These are phyloP conservation scores for Colletotrichum endophyticum DNA, from an alignment of 2,329 filamentous ascomycete genomes.

Conservation along the genomic window DNA sequence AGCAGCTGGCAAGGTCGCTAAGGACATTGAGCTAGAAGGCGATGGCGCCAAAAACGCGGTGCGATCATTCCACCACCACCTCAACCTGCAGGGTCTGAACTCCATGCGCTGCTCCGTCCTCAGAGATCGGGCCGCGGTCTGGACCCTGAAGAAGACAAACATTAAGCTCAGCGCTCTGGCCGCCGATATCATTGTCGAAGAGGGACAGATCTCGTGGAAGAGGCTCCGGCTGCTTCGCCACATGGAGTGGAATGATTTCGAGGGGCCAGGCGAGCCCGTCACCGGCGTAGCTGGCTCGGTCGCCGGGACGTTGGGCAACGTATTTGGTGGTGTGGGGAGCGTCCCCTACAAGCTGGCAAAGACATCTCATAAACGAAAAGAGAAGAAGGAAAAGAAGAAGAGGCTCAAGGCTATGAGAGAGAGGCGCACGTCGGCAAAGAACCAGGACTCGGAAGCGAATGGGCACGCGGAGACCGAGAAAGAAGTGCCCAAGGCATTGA, in stretches of 20 bases:
- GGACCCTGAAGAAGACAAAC: conserved; percentile 66
- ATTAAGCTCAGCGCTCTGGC: conserved; percentile 68
- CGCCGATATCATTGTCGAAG: conserved; percentile 67
- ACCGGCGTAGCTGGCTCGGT: conserved; percentile 69
- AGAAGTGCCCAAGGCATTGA: not conserved
- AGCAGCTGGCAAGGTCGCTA: conserved; percentile 64
- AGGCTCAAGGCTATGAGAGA: conserved; percentile 39
- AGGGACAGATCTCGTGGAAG: conserved; percentile 66
- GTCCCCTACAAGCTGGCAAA: conserved; percentile 68
- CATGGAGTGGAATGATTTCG: conserved; percentile 78
- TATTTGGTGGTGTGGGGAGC: conserved; percentile 67
- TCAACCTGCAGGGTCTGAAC: conserved; percentile 55
- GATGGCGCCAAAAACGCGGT: conserved; percentile 76
- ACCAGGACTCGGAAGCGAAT: not conserved
- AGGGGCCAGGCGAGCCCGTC: conserved; percentile 75
- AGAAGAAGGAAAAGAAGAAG: conserved; percentile 54
- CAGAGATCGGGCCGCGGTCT: conserved; percentile 66
- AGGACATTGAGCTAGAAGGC: conserved; percentile 65
- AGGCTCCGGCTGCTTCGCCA: conserved; percentile 69
- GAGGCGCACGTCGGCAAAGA: conserved; percentile 19
- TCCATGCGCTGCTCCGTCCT: conserved; percentile 72
- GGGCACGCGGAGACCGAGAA: conserved; percentile 20
- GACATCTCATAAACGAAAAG: conserved; percentile 58
- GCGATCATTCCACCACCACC: conserved; percentile 65
- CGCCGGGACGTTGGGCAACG: conserved; percentile 60